Evolutionary conservation across 2,329 filamentous ascomycete genomes (phyloP).

Genomic region (Xylaria sp.): DNA sequence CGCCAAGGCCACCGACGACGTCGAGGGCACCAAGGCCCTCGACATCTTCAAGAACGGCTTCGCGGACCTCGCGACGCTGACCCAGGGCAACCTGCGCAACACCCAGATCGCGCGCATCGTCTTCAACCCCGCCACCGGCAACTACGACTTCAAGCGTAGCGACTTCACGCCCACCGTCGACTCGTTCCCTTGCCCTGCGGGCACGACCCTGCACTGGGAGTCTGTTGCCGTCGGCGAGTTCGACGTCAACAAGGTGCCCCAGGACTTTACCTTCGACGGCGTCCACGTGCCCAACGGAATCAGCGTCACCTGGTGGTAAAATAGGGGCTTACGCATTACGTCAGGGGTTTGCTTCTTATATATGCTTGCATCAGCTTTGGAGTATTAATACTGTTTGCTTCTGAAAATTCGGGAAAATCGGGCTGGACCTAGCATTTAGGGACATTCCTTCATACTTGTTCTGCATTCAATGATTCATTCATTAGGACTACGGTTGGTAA

Average conservation of each 20-base stretch:
- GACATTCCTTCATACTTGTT: constrained; percentile 1
- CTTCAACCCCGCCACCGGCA: constrained; percentile 38
- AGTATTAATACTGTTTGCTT: not conserved
- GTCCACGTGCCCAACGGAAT: constrained; percentile 42
- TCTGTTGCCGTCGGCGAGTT: constrained; percentile 42
- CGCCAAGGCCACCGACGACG: constrained; percentile 30
- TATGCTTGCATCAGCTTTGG: constrained; percentile 2
- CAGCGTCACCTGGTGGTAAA: constrained; percentile 41
- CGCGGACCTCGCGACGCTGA: constrained; percentile 40
- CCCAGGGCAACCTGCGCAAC: constrained; percentile 43
- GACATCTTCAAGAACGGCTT: constrained; percentile 46
- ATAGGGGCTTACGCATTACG: not conserved
- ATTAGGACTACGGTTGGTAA: no score
- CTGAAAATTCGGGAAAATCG: not conserved
- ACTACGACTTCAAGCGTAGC: constrained; percentile 42
- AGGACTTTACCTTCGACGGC: constrained; percentile 41
- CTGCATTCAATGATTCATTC: not conserved
- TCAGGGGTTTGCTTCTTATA: not conserved
- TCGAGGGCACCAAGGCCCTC: constrained; percentile 37
- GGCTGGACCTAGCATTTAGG: not conserved
- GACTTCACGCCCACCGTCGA: constrained; percentile 39
- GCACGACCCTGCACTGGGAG: constrained; percentile 44
- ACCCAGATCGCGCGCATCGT: constrained; percentile 41
- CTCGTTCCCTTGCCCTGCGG: constrained; percentile 45
- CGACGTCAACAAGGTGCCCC: constrained; percentile 41